phyloP scores from a whole-genome alignment of 108 stramenopile genomes.

The Pseudonitzschia delicatissima region DNA sequence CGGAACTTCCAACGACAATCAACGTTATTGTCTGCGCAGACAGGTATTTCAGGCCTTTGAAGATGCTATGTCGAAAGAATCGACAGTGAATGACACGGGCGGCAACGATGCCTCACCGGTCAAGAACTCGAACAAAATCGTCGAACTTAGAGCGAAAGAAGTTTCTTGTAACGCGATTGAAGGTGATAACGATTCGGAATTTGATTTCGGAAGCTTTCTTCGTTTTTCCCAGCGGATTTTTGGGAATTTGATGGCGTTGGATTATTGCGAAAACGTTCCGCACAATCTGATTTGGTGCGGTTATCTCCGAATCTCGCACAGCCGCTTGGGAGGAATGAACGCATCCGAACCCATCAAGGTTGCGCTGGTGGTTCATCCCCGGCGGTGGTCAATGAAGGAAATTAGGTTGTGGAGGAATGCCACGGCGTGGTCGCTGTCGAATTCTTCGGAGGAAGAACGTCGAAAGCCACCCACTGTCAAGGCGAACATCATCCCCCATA shows the following conservation, averaged over 20 bases:
- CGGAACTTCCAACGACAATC: not conserved
- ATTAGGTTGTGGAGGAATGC: constrained; percentile 11
- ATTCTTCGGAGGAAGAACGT: no score
- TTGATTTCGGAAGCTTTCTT: constrained; percentile 6
- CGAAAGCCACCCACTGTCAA: not conserved
- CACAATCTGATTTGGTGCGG: constrained; percentile 4
- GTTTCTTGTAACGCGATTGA: no score
- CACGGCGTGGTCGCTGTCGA: not conserved
- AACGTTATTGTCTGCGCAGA: not conserved
- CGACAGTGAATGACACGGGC: not conserved
- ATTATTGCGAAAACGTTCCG: constrained; percentile 3
- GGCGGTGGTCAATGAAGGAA: constrained; percentile 6
- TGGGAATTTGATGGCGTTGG: not conserved
- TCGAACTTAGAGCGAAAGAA: no score
- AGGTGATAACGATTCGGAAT: no score
- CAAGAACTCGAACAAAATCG: no score
- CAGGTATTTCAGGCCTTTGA: constrained; percentile 3
- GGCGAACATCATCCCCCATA: not conserved
- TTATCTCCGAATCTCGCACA: not conserved
- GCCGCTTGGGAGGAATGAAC: no score
- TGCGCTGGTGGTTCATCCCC: not conserved
- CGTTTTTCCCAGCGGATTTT: not conserved
- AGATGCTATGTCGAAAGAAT: not conserved
- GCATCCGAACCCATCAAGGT: not conserved
- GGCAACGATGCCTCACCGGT: not conserved